Evolutionary conservation across 202 grass and related monocot genomes (phyloP).

Genomic region (Digitaria exilis): DNA sequence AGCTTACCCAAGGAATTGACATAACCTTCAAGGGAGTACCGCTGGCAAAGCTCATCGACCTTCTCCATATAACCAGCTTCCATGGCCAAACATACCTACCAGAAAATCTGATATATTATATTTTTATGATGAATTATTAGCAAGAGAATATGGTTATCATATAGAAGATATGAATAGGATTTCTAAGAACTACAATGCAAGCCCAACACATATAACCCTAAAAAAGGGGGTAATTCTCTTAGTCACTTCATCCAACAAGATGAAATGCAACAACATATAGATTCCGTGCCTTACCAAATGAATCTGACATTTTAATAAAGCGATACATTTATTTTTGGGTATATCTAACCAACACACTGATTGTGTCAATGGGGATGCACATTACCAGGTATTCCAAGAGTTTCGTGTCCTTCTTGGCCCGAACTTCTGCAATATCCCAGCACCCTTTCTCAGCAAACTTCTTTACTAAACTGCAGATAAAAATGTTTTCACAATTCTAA

Average conservation of each 20-base stretch:
- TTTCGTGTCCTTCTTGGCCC: constrained; percentile 74
- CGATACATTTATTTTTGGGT: not conserved
- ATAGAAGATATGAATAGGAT: not conserved
- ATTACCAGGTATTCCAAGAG: constrained; percentile 93
- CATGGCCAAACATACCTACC: constrained; percentile 90
- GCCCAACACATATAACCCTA: not conserved
- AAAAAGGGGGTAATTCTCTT: not conserved
- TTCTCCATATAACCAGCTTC: constrained; percentile 97
- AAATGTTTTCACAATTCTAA: constrained; percentile 30
- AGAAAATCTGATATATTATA: constrained; percentile 5
- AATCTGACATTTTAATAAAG: not conserved
- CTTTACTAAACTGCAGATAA: constrained; percentile 72
- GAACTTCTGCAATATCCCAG: constrained; percentile 90
- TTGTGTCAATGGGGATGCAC: constrained; percentile 18
- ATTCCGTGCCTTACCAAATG: constrained; percentile 25
- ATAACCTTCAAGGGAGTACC: constrained; percentile 86
- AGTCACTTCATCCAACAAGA: constrained; percentile 14
- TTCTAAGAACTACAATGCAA: not conserved
- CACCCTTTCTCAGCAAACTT: constrained; percentile 96
- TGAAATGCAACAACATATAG: constrained; percentile 8
- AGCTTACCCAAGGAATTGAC: constrained; percentile 75
- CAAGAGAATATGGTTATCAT: not conserved
- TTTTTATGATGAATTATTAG: not conserved
- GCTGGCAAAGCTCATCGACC: constrained; percentile 82
- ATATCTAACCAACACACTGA: not conserved